These are phyloP conservation scores for Pleurotus pulmonarius DNA, from an alignment of 768 basidiomycete species.

Conservation along the genomic window DNA sequence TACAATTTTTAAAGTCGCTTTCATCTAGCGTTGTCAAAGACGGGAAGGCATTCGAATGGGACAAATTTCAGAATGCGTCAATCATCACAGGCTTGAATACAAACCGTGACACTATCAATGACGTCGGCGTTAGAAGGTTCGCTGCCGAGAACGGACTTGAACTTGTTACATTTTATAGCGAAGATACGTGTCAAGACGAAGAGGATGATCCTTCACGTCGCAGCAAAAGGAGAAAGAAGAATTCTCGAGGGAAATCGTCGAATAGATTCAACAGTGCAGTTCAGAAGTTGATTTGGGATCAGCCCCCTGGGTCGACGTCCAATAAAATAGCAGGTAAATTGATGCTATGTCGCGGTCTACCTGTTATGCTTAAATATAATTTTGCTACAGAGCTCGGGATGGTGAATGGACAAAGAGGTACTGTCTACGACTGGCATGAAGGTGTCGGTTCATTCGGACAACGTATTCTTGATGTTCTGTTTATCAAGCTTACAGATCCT, in stretches of 20 bases:
- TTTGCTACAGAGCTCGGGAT: constrained; percentile 29
- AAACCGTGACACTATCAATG: constrained; percentile 35
- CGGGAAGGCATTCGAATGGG: background rate
- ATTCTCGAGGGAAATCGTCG: too few relatives aligned
- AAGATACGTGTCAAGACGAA: constrained; percentile 11
- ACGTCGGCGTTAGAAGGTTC: constrained; percentile 24
- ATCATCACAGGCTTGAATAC: constrained; percentile 34
- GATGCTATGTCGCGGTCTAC: constrained; percentile 25
- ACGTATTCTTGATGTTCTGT: constrained; percentile 24
- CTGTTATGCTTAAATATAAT: constrained; percentile 28
- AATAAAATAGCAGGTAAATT: constrained; percentile 24
- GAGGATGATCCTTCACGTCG: background rate
- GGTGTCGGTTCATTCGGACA: constrained; percentile 14
- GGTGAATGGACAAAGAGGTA: constrained; percentile 30
- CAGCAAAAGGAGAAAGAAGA: background rate
- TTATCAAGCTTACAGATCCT: constrained; percentile 22
- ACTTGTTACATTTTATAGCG: constrained; percentile 21
- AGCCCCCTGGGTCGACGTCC: background rate
- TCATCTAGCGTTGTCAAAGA: constrained; percentile 15
- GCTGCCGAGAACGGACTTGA: constrained; percentile 24
- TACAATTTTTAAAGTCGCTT: constrained; percentile 26
- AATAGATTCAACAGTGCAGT: too few relatives aligned
- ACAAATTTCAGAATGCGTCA: constrained; percentile 26
- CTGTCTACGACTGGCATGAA: constrained; percentile 25
- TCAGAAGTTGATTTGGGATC: background rate